A percentile compares a stretch with the other conserved stretches of the same genome.
Conservation (phyloP, 2,329 filamentous ascomycete species). For the Diaporthe capsici region DNA sequence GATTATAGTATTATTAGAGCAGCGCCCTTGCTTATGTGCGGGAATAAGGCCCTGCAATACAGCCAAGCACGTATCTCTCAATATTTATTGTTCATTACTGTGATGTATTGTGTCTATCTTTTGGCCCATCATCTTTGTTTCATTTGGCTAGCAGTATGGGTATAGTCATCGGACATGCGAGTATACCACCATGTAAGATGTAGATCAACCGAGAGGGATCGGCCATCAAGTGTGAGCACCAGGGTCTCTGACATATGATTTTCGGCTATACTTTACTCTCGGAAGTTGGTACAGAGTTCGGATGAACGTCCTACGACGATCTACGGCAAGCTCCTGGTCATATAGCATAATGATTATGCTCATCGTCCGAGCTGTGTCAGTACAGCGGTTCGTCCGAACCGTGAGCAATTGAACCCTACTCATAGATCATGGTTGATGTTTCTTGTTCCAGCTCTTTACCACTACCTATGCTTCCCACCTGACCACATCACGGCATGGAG, state of each 20-base stretch:
- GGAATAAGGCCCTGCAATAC: too few relatives aligned
- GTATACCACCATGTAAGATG: background rate
- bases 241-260: background rate
- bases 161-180: background rate
- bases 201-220: background rate
- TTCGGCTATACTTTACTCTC: background rate
- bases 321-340: background rate
- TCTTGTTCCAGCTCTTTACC: background rate
- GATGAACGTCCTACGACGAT: background rate
- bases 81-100: too few relatives aligned
- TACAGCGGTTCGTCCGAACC: background rate
- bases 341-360: slow-evolving; percentile 19
- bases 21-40: background rate
- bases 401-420: background rate
- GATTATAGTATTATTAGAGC: background rate
- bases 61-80: too few relatives aligned
- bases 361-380: background rate
- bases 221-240: too few relatives aligned
- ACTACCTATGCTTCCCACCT: too few relatives aligned
- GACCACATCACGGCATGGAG: background rate
- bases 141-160: background rate
- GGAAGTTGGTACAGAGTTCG: background rate
- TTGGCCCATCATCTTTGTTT: too few relatives aligned
- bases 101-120: too few relatives aligned
- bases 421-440: background rate